Base-by-base conservation (phyloP, 2,329 filamentous ascomycete genomes). In the Sclerotiophoma versabilis region DNA sequence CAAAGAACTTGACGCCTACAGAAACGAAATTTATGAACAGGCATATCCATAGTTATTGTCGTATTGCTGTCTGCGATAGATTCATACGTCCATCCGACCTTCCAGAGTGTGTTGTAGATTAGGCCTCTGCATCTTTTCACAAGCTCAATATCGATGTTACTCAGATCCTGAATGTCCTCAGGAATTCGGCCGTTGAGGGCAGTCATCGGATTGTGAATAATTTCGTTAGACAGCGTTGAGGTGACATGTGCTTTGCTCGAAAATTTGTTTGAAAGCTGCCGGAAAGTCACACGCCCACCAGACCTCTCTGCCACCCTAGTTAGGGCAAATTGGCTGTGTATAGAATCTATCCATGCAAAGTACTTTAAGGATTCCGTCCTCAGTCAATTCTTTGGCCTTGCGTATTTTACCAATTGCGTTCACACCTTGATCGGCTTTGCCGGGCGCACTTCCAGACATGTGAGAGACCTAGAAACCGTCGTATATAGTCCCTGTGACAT, bases 21-120 rank as follows among this genome's bases (percentile, higher is more conserved):
- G 49, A 54, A 4, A 57, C 22, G 22, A 59, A 59, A 19, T 54
- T 59, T 11, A 55, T 8, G 0, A 32, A 25, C 22, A 56, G 46
- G 33, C 12, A 43, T 23, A 2, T 48, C 32, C n/a, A n/a, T n/a
- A n/a, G n/a, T n/a, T n/a, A n/a, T n/a, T n/a, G n/a, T n/a, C n/a
- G n/a, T n/a, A n/a, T n/a, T n/a, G n/a, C n/a, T n/a, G n/a, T n/a
- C n/a, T n/a, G n/a, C 50, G 20, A 45, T 41, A 4, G 30, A 45
- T 17, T 41, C 9, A 8, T 33, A 49, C 4, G 41, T 15, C 49
- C 53, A 54, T 5, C 48, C 29, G 4, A 49, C 6, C 19, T 50
- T 56, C 57, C 53, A 57, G 19, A 53, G 27, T 3, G 48, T 56
- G 27, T 59, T 57, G 34, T 53, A 59, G 2, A 57, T 30, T 15